A percentile compares a stretch with the other conserved stretches of the same genome.
Evolutionary conservation across 2,329 filamentous ascomycete genomes (phyloP).

Genomic region (Cladorrhinum sp.): DNA sequence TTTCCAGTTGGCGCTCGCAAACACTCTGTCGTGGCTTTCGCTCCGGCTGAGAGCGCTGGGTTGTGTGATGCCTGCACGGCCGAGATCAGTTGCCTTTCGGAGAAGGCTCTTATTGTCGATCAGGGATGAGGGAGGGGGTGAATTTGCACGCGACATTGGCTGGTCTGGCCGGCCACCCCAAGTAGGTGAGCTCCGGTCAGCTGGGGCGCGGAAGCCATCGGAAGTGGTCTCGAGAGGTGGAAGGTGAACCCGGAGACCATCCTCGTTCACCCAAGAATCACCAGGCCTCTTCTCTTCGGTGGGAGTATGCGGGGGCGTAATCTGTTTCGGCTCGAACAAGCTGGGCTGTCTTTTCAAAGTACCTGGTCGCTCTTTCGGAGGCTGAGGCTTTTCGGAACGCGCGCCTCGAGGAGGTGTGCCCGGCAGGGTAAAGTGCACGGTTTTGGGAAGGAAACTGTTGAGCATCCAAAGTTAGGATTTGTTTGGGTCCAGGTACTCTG

Average conservation of each 20-base stretch:
- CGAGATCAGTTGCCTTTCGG: conserved; percentile 56
- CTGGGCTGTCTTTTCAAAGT: conserved; percentile 44
- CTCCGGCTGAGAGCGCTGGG: conserved; percentile 52
- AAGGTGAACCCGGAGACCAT: conserved; percentile 57
- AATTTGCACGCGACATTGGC: conserved; percentile 70
- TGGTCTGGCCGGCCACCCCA: conserved; percentile 78
- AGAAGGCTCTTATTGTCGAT: conserved; percentile 61
- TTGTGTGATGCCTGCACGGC: conserved; percentile 56
- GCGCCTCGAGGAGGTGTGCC: conserved; percentile 45
- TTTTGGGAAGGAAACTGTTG: conserved; percentile 88
- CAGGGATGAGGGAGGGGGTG: conserved; percentile 72
- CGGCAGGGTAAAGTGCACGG: conserved; percentile 77
- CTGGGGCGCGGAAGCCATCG: conserved; percentile 58
- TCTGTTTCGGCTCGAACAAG: conserved; percentile 47
- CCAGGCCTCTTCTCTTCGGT: conserved; percentile 44
- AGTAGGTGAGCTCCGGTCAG: conserved; percentile 70
- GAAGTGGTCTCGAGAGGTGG: conserved; percentile 32
- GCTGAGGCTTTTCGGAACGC: conserved; percentile 31
- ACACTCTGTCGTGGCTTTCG: conserved; percentile 65
- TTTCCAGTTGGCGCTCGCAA: conserved; percentile 76
- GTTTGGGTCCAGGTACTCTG: not conserved
- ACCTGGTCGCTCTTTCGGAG: conserved; percentile 24
- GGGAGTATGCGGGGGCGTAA: conserved; percentile 55
- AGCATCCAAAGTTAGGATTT: conserved; percentile 31
- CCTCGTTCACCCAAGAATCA: conserved; percentile 56